Evolutionary conservation across 257 asterid species (phyloP), one percentile per base, ranked within the genome.

Genomic region (Solanum arcanum): DNA sequence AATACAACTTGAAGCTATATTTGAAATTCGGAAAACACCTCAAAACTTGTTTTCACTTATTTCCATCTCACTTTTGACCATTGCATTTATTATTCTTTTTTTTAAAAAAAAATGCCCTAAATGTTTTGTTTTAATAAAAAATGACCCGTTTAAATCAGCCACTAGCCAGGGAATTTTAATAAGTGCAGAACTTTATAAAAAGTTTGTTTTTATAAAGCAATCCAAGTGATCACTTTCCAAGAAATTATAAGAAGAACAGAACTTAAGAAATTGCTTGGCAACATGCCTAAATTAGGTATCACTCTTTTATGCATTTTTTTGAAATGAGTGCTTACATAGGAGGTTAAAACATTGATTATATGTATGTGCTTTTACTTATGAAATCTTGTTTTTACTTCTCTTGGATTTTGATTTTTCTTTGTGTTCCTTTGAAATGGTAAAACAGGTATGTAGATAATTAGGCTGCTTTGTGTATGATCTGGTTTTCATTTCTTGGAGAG

Each of bases 21-120:
- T 64, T 11, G 16, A n/a, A 64, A 64, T 68, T 68, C 14, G 20
- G 74, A 27, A 27, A 68, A 68, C 39, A 68, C 74, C 74, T 68
- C 74, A 68, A 68, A 68, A 27, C 74, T 15, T 66, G 37, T 27
- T 66, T 66, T 13, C 74, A 66, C 18, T 66, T 66, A 27, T 56
- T 18, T 18, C 64, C 64, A 56, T 18, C 64, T 56, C 64, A 56
- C n/a, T 18, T 56, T 56, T 66, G 33, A 68, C 74, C 21, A 27
- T 68, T 27, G 74, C 37, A 68, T 68, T 27, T 18, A 13, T 27
- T 68, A 27, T 18, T 68, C 73, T 66, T 66, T 66, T 66, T 56
- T 62, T 10, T 2, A 0, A 0, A 12, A 66, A 23, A 64, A 12
- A 11, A 1, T 5, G 16, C 73, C 35, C 37, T 25, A 66, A 66